These are phyloP conservation scores for Calocybe cyanea DNA, from an alignment of 768 basidiomycete species.

Conservation along the genomic window DNA sequence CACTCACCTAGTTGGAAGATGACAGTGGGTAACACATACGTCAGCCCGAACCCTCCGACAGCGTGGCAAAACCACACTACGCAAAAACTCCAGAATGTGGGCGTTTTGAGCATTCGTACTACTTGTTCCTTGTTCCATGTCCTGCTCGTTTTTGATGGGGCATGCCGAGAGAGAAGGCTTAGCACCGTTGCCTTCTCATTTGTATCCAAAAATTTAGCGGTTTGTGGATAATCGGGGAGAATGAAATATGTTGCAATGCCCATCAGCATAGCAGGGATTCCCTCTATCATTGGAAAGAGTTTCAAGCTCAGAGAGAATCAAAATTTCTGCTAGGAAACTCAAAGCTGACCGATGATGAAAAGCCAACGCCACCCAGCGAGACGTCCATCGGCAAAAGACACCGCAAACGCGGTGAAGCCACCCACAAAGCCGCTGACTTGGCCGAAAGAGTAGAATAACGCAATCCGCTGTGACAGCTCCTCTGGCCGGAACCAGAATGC, in stretches of 20 bases:
- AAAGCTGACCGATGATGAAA: constrained; percentile 9
- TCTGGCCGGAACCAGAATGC: constrained; percentile 16
- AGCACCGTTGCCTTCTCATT: constrained; percentile 9
- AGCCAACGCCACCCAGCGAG: constrained; percentile 16
- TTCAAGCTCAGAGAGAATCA: neutral
- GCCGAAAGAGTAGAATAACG: constrained; percentile 14
- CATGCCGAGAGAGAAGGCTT: constrained; percentile 2
- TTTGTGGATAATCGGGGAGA: constrained; percentile 14
- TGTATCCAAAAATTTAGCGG: constrained; percentile 9
- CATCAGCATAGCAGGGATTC: constrained; percentile 12
- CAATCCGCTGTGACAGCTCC: constrained; percentile 8
- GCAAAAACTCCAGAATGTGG: constrained; percentile 10
- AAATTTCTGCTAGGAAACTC: neutral
- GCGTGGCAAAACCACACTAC: constrained; percentile 12
- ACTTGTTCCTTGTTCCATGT: constrained; percentile 13
- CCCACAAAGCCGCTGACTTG: constrained; percentile 14
- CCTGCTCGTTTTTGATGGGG: constrained; percentile 10
- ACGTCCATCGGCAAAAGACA: constrained; percentile 12
- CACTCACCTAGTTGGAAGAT: constrained; percentile 11
- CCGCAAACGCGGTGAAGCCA: constrained; percentile 11
- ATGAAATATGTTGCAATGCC: constrained; percentile 8
- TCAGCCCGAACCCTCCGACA: constrained; percentile 13
- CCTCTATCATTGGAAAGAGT: neutral
- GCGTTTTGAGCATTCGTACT: constrained; percentile 7
- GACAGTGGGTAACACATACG: constrained; percentile 11